Evolutionary conservation across 2,329 filamentous ascomycete species (phyloP), one percentile per base, ranked within the genome.

Genomic region (Teratosphaeriaceae sp.): DNA sequence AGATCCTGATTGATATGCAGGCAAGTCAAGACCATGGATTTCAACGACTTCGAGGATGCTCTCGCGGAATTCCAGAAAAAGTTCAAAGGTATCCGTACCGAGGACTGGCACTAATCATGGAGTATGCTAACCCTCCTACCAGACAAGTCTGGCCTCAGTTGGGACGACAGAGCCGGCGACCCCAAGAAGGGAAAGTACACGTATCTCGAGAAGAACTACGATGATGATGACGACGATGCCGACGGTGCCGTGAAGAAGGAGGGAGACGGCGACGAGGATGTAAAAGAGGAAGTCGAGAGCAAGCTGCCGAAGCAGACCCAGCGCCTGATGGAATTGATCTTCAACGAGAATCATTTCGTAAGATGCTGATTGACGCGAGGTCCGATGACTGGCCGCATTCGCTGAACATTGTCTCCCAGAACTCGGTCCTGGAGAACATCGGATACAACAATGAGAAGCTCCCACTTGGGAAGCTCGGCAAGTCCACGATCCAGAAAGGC

Each of bases 391-490:
- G n/a, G n/a, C n/a, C n/a, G n/a, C n/a, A n/a, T n/a, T n/a, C n/a
- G n/a, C n/a, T n/a, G n/a, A n/a, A 70, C 77, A 19, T 27, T 27
- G 8, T n/a, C n/a, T n/a, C n/a, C n/a, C n/a, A n/a, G n/a, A 40
- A 40, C 16, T 73, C 73, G 7, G 76, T 79, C 24, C 84, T 86
- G 79, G 61, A 65, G 1, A 70, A 76, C 1, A 70, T 87, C 51
- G 84, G 84, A 51, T 87, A 87, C 52, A 82, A 88, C 52, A 71
- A 76, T 9, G 72, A 83, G 50, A 94, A 94, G 62, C 70, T 94
- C 27, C 88, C 88, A 0, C 70, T 94, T 1, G 88, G 88, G 3
- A 94, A 92, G 59, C 74, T 94, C 18, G 87, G 85, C 70, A 88
- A 89, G 56, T 67, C 75, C 12, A 92, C 85, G 15, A 82, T 94